Base-by-base conservation (phyloP, 352 stramenopile species). In the Phytophthora citricola region DNA sequence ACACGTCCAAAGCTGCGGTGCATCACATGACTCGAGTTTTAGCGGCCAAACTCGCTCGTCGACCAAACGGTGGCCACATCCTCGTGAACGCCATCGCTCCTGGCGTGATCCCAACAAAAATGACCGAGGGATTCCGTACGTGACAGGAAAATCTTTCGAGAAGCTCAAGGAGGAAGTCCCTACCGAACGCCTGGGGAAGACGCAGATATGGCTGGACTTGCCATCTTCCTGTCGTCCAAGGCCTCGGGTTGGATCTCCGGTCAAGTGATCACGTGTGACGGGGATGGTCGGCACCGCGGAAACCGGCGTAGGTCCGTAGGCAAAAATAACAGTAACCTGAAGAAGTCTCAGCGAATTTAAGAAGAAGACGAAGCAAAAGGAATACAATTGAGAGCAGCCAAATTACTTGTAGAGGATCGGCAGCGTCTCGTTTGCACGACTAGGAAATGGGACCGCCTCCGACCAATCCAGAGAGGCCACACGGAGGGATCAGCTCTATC, bases 11-110 rank as follows among this genome's bases (percentile, higher is more conserved):
- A 82, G 95, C 95, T 5, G 97, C 93, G 1, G 74, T 99, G 15
- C 94, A 98, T 73, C 89, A 98, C 63, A 71, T 99, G 24, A 98
- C 95, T 17, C 91, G 90, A 43, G 90, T 97, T 47, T 59, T 99
- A 32, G 88, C 95, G 0, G 79, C 85, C 0, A 96, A 99, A 71
- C 83, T 99, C 8, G 93, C 85, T 53, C 79, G 79, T 29, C 83
- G 78, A 3, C 75, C 82, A 9, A 91, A 92, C 32, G 83, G 84
- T 27, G 85, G 94, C 29, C 80, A 91, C 68, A 98, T 99, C 55
- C 93, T 97, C 4, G 95, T 98, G n/a, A 99, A 99, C 74, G 89
- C 88, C 26, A 86, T 99, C 24, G 92, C 93, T 3, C 97, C 94
- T 4, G 96, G 97, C 15, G 90, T 97, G 61, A 88, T 99, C 15